Conservation (phyloP, 345 rosid genomes). For the Rhodamnia rubescens region DNA sequence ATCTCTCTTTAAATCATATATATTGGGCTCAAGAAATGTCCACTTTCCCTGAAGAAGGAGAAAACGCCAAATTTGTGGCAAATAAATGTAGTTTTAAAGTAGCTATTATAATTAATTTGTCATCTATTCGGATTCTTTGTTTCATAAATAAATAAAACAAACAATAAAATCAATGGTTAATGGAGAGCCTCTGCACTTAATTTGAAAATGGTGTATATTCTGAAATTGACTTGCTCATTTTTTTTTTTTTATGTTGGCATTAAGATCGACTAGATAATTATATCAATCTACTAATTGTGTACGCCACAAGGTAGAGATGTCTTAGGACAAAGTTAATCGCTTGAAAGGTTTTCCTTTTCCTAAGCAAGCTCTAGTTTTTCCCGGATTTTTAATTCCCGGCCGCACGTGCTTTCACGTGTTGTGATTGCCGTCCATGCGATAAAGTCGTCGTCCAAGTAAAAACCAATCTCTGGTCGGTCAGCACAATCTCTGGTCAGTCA, state of each 20-base stretch:
- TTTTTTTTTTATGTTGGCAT: not conserved
- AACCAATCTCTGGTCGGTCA: too few relatives aligned
- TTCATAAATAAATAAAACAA: not conserved
- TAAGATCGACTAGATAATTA: not conserved
- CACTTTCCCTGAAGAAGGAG: not conserved
- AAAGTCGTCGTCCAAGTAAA: not conserved
- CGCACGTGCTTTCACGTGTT: not conserved
- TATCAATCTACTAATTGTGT: not conserved
- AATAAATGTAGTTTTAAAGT: not conserved
- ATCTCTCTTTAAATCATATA: not conserved
- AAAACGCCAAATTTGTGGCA: not conserved
- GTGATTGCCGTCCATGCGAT: not conserved
- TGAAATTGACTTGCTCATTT: not conserved
- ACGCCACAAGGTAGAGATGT: not conserved
- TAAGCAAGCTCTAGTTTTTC: not conserved
- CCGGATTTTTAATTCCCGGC: not conserved
- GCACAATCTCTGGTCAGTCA: not conserved
- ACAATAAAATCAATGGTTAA: not conserved
- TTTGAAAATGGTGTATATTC: not conserved
- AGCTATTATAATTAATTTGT: not conserved
- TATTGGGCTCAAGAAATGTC: not conserved
- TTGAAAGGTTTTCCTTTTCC: not conserved
- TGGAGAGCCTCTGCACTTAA: not conserved
- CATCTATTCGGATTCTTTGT: not conserved
- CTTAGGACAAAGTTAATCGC: not conserved